Evolutionary conservation across 495 filamentous ascomycete genomes (phyloP), one percentile per base, ranked within the genome.

Genomic region (Hypomontagnella monticulosa): DNA sequence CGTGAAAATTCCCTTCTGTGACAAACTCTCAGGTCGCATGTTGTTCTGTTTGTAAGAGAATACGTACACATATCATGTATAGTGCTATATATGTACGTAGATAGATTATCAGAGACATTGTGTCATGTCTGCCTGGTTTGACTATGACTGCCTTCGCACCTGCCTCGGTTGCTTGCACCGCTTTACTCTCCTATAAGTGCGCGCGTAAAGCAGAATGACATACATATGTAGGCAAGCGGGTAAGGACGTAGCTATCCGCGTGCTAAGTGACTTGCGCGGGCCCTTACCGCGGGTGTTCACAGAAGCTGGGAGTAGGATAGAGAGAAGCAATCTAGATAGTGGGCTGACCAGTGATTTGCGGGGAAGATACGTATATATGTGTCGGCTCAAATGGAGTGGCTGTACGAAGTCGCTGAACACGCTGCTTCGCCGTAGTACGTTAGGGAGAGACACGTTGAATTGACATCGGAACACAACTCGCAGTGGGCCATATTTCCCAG

Each of bases 211-310:
- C 0, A 27, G 23, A 43, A 19, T 53, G 33, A 62, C 23, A 34
- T 41, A 62, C 23, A 34, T 41, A 59, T 40, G 42, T 12, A 52
- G 15, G 15, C 32, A 27, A 27, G 23, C 23, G 2, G 23, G 23
- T 2, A 27, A 6, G 23, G 23, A 51, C 14, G 37, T 19, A 40
- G 6, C 18, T 41, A 41, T 33, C 58, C 41, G 33, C 9, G 10
- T 15, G n/a, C 3, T 20, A 10, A 30, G 27, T 43, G 6, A 44
- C 15, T 9, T 38, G 9, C 15, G 11, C 49, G 19, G 48, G 12
- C 58, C 58, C 58, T 54, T 54, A 54, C 58, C n/a, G 53, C 58
- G 58, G 49, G 42, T 33, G 16, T 32, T 2, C 14, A 30, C 58
- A 62, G 58, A 54, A 54, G 16, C 41, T 47, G 57, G 57, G 38